Base-by-base conservation (phyloP, 179 eudicot species). In the Beta lomatogona region DNA sequence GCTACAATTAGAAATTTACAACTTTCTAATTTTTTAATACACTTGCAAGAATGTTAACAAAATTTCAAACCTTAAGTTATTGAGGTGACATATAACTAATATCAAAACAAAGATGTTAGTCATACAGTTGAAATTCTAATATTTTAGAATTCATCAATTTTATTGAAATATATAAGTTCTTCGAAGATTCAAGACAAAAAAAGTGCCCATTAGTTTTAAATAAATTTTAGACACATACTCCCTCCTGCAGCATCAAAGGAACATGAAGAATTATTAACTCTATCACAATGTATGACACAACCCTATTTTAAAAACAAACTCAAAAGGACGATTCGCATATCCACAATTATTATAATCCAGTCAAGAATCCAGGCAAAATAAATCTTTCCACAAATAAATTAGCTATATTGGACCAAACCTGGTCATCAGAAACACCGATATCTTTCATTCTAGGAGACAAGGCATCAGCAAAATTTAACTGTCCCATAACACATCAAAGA, bases 1-100 rank as follows among this genome's bases (percentile, higher is more conserved):
- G 75, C 64, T 53, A 81, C 14, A 44, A 74, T 64, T 58, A 83
- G 85, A 81, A 13, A 77, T 77, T 31, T 67, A 76, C 59, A 69
- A 61, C 66, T 64, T 72, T 74, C 65, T 5, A 50, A 69, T 45
- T 59, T 18, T 19, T 48, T 31, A 10, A 44, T 55, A 64, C 14
- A 54, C 79, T 74, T 77, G 55, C 78, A 72, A 22, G 25, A 53
- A 48, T 21, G 58, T 71, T 25, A 22, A 73, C 45, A 6, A 52
- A 53, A 4, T 50, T 12, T 11, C 18, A 8, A 22, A n/a, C 45
- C 45, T 25, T 22, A 25, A 25, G 53, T 22, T 5, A 21, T n/a
- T 21, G 59, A 52, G 53, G 41, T 44, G 41, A 22, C 18, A 10
- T 13, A 36, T 4, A 73, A 73, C 4, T n/a, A 50, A 13, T 12